A percentile compares a stretch with the other conserved stretches of the same genome.
Evolutionary conservation across 2,329 filamentous ascomycete species (phyloP).

Genomic region (Sporothrix globosa): DNA sequence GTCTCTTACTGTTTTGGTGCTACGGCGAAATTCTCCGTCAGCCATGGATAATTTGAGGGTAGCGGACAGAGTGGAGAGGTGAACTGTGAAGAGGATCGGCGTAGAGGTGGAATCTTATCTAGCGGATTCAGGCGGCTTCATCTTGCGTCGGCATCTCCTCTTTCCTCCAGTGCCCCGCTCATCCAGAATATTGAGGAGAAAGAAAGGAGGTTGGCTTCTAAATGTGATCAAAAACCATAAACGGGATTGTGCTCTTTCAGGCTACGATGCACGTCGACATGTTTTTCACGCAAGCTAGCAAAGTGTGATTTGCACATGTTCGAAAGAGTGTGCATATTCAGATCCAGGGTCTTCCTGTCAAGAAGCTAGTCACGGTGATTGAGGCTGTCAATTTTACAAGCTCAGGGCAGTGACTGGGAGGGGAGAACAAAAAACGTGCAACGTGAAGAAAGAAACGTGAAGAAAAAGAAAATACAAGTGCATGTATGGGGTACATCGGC

Average conservation of each 20-base stretch:
- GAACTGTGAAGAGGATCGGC: too few species aligned
- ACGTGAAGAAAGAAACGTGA: not conserved
- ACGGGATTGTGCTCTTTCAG: not conserved
- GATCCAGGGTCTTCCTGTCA: not conserved
- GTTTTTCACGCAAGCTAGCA: not conserved
- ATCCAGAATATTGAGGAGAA: not conserved
- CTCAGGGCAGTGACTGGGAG: not conserved
- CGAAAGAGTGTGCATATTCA: not conserved
- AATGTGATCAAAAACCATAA: not conserved
- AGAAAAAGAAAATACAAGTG: not conserved
- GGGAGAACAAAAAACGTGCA: too few species aligned
- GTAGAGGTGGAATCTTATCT: not conserved
- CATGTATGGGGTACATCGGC: not conserved
- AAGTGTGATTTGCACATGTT: constrained; percentile 5
- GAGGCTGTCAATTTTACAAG: constrained; percentile 6
- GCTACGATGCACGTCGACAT: not conserved
- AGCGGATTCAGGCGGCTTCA: not conserved
- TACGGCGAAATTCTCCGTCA: constrained; percentile 18
- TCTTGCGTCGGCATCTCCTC: too few species aligned
- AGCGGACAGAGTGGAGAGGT: not conserved
- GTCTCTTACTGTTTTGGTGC: constrained; percentile 18
- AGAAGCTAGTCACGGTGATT: not conserved
- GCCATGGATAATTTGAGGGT: constrained; percentile 9
- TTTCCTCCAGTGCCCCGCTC: not conserved
- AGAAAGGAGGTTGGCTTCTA: not conserved